Evolutionary conservation across 202 grass and related monocot species (phyloP).

Genomic region (Setaria italica): DNA sequence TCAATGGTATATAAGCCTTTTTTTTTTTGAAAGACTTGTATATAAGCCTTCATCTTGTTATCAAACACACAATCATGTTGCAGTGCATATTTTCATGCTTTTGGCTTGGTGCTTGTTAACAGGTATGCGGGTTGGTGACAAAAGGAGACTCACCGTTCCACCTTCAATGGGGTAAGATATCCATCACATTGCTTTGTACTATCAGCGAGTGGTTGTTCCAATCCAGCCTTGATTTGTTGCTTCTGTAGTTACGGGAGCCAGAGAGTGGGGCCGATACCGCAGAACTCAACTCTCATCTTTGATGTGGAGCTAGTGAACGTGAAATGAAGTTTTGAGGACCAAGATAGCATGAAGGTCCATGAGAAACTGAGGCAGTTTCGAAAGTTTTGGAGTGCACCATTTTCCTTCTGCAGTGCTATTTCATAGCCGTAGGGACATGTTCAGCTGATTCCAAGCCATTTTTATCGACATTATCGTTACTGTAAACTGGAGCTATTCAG

Average conservation of each 20-base stretch:
- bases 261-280: constrained; percentile 51
- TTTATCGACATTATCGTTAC: not conserved
- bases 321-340: constrained; percentile 33
- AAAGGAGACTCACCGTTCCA: constrained; percentile 82
- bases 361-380: constrained; percentile 22
- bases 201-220: not conserved
- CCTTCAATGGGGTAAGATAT: constrained; percentile 67
- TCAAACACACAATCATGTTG: not conserved
- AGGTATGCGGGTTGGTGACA: constrained; percentile 96
- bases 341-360: not conserved
- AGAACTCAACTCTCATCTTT: constrained; percentile 75
- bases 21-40: constrained; percentile 59
- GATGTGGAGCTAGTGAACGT: constrained; percentile 72
- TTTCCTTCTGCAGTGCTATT: not conserved
- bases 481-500: not conserved
- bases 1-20: constrained; percentile 61
- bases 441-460: not conserved
- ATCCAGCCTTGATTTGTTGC: not conserved
- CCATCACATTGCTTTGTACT: not conserved
- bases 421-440: not conserved
- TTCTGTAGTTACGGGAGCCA: constrained; percentile 58
- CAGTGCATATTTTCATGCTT: not conserved
- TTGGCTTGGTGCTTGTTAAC: not conserved
- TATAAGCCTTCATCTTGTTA: not conserved
- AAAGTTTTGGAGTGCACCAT: constrained; percentile 30